Evolutionary conservation across 2,329 filamentous ascomycete species (phyloP).

Genomic region (Trichoderma oligosporum): DNA sequence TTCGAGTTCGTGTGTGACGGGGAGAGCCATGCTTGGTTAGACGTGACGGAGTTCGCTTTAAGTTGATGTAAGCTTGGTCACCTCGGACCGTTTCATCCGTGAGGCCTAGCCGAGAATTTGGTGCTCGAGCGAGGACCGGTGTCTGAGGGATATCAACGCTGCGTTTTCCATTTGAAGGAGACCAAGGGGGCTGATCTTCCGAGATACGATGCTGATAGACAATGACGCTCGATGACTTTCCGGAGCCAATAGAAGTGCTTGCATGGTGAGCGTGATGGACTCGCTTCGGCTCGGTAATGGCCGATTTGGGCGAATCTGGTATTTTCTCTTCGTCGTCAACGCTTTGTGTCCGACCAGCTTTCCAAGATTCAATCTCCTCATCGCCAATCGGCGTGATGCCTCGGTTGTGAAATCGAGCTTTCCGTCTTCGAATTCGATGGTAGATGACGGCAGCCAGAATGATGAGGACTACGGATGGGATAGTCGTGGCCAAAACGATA

Average conservation of each 20-base stretch:
- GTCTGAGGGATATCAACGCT: conserved; percentile 47
- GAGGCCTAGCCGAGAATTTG: conserved; percentile 59
- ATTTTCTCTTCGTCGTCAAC: conserved; percentile 30
- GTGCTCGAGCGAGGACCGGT: conserved; percentile 55
- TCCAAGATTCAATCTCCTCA: conserved; percentile 64
- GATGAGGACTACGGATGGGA: conserved; percentile 42
- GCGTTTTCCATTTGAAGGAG: conserved; percentile 36
- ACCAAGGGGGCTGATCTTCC: conserved; percentile 30
- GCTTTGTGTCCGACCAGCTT: conserved; percentile 33
- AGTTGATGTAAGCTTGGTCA: conserved; percentile 55
- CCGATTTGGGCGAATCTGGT: neutral
- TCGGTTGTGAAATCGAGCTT: conserved; percentile 45
- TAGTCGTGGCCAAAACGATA: conserved; percentile 51
- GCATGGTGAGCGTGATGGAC: conserved; percentile 28
- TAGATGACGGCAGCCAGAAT: conserved; percentile 34
- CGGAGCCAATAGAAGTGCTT: conserved; percentile 32
- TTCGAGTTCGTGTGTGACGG: conserved; percentile 39
- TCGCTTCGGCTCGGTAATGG: conserved; percentile 17
- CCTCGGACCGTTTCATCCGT: conserved; percentile 60
- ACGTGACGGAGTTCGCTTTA: conserved; percentile 50
- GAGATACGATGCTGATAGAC: conserved; percentile 44
- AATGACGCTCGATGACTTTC: conserved; percentile 51
- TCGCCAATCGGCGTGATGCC: conserved; percentile 61
- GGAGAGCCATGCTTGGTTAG: conserved; percentile 45
- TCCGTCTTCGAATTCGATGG: conserved; percentile 40